phyloP scores from a whole-genome alignment of 805 yeast species.

The Saccharomyces jurei region DNA sequence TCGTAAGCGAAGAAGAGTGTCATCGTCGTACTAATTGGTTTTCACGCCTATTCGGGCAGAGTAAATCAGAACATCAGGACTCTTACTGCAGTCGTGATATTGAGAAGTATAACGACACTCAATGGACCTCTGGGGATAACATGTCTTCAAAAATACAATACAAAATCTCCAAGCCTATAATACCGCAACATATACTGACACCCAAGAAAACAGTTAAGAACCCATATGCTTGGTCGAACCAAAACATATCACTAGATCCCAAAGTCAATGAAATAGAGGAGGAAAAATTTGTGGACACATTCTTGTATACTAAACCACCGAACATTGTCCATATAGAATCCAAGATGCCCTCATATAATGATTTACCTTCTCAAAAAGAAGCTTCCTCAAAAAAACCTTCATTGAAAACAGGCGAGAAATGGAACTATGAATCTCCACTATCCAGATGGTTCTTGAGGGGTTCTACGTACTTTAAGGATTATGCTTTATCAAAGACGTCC shows the following conservation, averaged over 20 bases:
- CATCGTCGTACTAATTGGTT: conserved; percentile 3
- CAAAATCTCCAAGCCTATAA: conserved; percentile 10
- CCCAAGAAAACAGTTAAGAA: conserved; percentile 9
- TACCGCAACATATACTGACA: conserved; percentile 14
- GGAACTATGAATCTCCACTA: conserved; percentile 30
- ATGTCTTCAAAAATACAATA: conserved; percentile 18
- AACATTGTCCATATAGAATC: conserved; percentile 19
- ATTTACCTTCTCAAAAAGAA: not conserved
- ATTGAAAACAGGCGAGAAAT: conserved; percentile 6
- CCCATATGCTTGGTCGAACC: not conserved
- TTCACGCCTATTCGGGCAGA: not conserved
- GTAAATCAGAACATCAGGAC: not conserved
- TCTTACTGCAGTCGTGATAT: not conserved
- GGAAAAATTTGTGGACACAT: conserved; percentile 13
- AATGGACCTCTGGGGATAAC: conserved; percentile 1
- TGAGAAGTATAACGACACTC: conserved; percentile 6
- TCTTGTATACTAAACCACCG: conserved; percentile 23
- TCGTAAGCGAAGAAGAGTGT: not conserved
- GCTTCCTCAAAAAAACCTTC: not conserved
- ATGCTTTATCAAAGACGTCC: conserved; percentile 2
- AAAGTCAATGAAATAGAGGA: not conserved
- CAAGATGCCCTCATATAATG: conserved; percentile 9
- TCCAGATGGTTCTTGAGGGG: conserved; percentile 29
- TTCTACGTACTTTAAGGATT: conserved; percentile 21
- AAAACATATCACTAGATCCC: not conserved